These are phyloP conservation scores for Candida boleticola DNA, from an alignment of 805 yeast species.

Conservation along the genomic window DNA sequence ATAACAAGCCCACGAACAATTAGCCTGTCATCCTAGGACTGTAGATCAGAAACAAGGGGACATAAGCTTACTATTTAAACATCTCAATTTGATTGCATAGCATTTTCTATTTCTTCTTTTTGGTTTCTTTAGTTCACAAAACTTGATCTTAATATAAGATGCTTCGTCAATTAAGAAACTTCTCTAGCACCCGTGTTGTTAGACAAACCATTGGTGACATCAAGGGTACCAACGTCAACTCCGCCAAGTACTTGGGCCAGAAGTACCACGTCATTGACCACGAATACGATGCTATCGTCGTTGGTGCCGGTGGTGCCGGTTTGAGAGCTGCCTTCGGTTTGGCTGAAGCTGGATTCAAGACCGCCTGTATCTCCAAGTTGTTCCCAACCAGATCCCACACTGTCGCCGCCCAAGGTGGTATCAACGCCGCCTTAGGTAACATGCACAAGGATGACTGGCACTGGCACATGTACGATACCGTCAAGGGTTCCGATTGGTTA, in stretches of 20 bases:
- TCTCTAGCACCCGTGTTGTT: slow-evolving; percentile 27
- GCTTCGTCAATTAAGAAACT: slow-evolving; percentile 16
- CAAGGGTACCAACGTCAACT: slow-evolving; percentile 38
- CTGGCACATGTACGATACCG: slow-evolving; percentile 99
- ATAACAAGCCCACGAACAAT: background rate
- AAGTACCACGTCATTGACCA: slow-evolving; percentile 94
- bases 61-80: background rate
- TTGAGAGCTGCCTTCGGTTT: slow-evolving; percentile 97
- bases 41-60: background rate
- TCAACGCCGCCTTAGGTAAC: slow-evolving; percentile 97
- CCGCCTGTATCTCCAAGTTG: slow-evolving; percentile 94
- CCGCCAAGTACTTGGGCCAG: slow-evolving; percentile 45
- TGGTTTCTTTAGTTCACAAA: too few relatives aligned
- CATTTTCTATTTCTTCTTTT: too few relatives aligned
- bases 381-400: slow-evolving; percentile 99
- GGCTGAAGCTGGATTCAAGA: slow-evolving; percentile 94
- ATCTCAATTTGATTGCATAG: too few relatives aligned
- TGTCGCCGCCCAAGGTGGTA: slow-evolving; percentile 99
- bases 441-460: slow-evolving; percentile 99
- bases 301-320: slow-evolving; percentile 99
- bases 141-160: background rate
- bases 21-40: too few relatives aligned
- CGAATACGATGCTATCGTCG: slow-evolving; percentile 96
- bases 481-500: slow-evolving; percentile 98
- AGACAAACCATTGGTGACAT: slow-evolving; percentile 38